A percentile compares a stretch with the other conserved stretches of the same genome.
phyloP scores from a whole-genome alignment of 2,329 filamentous ascomycete genomes.

The Macrophomina pseudophaseolina region DNA sequence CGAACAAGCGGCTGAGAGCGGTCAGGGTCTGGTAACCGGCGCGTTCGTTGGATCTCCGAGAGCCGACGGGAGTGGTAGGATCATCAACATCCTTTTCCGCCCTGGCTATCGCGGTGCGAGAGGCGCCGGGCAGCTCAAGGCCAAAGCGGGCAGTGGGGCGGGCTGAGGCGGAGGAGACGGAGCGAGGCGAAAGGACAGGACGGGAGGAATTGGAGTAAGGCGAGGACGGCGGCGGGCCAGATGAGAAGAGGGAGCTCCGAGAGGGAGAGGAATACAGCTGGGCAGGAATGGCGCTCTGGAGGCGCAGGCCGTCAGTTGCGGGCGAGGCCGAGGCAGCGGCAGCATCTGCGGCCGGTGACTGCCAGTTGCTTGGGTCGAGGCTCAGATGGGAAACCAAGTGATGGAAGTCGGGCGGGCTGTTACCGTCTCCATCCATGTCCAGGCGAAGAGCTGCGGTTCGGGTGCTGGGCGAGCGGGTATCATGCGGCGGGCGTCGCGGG shows the following conservation, averaged over 20 bases:
- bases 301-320: slow-evolving; percentile 5
- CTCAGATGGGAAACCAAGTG: slow-evolving; percentile 27
- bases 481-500: slow-evolving; percentile 14
- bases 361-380: slow-evolving; percentile 12
- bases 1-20: slow-evolving; percentile 52
- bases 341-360: slow-evolving; percentile 12
- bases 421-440: slow-evolving; percentile 23
- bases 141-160: slow-evolving; percentile 14
- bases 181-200: neutral
- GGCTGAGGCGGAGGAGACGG: neutral
- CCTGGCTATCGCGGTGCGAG: slow-evolving; percentile 33
- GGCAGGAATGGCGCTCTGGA: slow-evolving; percentile 13
- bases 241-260: slow-evolving; percentile 3
- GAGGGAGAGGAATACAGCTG: slow-evolving; percentile 12
- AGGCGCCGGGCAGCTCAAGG: slow-evolving; percentile 1
- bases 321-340: neutral
- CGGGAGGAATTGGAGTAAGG: slow-evolving; percentile 18
- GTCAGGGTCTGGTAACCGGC: slow-evolving; percentile 49
- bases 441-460: neutral
- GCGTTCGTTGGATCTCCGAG: slow-evolving; percentile 37
- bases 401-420: slow-evolving; percentile 14
- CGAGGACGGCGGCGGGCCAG: slow-evolving; percentile 24
- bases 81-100: slow-evolving; percentile 58
- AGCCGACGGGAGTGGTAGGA: slow-evolving; percentile 47
- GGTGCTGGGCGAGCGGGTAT: neutral